Conservation (phyloP, 129 eudicot genomes). For the Pulicaria dysenterica region DNA sequence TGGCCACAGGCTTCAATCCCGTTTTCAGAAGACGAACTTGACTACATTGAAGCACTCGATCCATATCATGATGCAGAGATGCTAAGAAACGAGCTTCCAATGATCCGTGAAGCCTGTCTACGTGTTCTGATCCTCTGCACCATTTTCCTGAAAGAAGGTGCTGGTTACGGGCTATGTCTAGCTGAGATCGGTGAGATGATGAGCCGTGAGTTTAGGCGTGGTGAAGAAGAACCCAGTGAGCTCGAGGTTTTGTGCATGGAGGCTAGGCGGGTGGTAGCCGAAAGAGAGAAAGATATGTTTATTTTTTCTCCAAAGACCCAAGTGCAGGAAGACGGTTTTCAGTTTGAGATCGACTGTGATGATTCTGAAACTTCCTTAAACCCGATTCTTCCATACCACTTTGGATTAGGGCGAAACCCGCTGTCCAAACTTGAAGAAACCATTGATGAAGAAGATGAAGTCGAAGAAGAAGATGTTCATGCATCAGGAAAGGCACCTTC, state of each 20-base stretch:
- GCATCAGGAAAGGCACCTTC: slow-evolving; percentile 25
- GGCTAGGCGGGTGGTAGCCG: slow-evolving; percentile 65
- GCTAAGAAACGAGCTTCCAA: slow-evolving; percentile 77
- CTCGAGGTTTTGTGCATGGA: slow-evolving; percentile 85
- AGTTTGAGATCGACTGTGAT: slow-evolving; percentile 69
- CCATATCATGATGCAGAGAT: slow-evolving; percentile 67
- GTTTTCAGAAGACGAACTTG: slow-evolving; percentile 92
- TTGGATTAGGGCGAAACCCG: slow-evolving; percentile 55
- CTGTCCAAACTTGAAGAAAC: slow-evolving; percentile 76
- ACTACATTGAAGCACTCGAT: slow-evolving; percentile 71
- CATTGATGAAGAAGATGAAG: slow-evolving; percentile 44
- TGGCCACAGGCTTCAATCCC: slow-evolving; percentile 99
- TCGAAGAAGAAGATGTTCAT: slow-evolving; percentile 20
- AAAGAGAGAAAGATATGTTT: slow-evolving; percentile 15
- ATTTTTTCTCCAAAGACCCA: slow-evolving; percentile 49
- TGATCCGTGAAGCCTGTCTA: slow-evolving; percentile 92
- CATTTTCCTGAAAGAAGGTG: slow-evolving; percentile 79
- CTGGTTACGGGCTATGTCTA: slow-evolving; percentile 71
- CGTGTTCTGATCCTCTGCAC: slow-evolving; percentile 84
- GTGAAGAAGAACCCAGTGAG: slow-evolving; percentile 96
- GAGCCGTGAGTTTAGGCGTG: slow-evolving; percentile 83
- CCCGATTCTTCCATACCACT: slow-evolving; percentile 33
- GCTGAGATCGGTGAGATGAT: slow-evolving; percentile 98
- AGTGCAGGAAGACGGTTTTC: slow-evolving; percentile 52
- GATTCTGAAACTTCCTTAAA: slow-evolving; percentile 42